Conservation (phyloP, 352 stramenopile species). For the Paralagenidium karlingii region DNA sequence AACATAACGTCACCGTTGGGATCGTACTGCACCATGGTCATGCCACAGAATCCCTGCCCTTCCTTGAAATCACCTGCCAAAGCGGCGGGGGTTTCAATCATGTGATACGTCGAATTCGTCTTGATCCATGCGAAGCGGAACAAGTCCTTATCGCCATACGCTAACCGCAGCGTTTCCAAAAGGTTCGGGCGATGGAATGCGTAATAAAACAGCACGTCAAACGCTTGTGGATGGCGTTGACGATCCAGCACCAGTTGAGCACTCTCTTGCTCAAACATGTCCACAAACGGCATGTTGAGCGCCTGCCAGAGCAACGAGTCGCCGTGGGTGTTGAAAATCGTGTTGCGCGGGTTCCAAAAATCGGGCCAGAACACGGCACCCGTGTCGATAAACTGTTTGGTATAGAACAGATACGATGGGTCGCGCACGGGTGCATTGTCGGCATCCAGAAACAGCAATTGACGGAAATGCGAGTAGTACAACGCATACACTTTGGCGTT, state of each 20-base stretch:
- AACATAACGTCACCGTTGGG: slow-evolving; percentile 37
- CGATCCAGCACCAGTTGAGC: slow-evolving; percentile 61
- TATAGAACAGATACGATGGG: slow-evolving; percentile 49
- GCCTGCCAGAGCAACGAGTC: slow-evolving; percentile 48
- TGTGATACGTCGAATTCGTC: slow-evolving; percentile 34
- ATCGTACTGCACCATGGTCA: slow-evolving; percentile 68
- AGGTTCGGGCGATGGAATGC: slow-evolving; percentile 42
- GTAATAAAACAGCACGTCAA: slow-evolving; percentile 52
- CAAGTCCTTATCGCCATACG: slow-evolving; percentile 68
- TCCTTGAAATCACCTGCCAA: slow-evolving; percentile 19
- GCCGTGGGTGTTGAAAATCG: slow-evolving; percentile 56
- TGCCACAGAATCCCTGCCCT: slow-evolving; percentile 47
- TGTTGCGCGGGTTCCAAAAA: slow-evolving; percentile 58
- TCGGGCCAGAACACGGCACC: slow-evolving; percentile 68
- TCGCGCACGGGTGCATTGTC: slow-evolving; percentile 54
- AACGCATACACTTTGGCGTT: slow-evolving; percentile 60
- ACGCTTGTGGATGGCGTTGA: slow-evolving; percentile 13
- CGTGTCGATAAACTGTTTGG: slow-evolving; percentile 18
- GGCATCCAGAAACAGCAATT: slow-evolving; percentile 62
- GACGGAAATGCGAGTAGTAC: slow-evolving; percentile 44
- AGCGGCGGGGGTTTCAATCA: slow-evolving; percentile 37
- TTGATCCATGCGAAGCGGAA: slow-evolving; percentile 76
- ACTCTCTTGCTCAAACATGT: slow-evolving; percentile 77
- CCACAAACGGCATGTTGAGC: slow-evolving; percentile 38
- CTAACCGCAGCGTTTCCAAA: slow-evolving; percentile 42